phyloP scores from a whole-genome alignment of 345 rosid species.

The Lepidium sativum region DNA sequence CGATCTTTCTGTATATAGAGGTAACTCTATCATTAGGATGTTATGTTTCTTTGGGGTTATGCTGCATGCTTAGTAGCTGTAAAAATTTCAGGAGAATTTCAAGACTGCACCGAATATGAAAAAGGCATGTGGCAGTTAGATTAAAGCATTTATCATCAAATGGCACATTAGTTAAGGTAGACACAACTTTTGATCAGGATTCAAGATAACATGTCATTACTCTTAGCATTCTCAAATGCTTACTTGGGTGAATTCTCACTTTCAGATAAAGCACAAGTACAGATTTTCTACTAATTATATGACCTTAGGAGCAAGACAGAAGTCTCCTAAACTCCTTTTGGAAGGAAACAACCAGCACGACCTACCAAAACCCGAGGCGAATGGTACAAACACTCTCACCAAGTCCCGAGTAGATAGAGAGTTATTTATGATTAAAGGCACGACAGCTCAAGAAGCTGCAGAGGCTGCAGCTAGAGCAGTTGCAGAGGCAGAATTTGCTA shows the following conservation, averaged over 20 bases:
- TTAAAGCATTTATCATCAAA: slow-evolving; percentile 63
- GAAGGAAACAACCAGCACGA: slow-evolving; percentile 52
- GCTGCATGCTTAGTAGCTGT: slow-evolving; percentile 7
- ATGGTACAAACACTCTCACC: slow-evolving; percentile 34
- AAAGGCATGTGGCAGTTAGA: slow-evolving; percentile 67
- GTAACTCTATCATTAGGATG: slow-evolving; percentile 26
- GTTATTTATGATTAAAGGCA: slow-evolving; percentile 54
- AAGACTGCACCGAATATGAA: slow-evolving; percentile 57
- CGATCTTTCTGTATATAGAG: slow-evolving; percentile 75
- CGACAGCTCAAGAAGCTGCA: slow-evolving; percentile 89
- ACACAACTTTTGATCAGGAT: neutral
- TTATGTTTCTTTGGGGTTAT: neutral
- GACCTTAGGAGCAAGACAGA: slow-evolving; percentile 38
- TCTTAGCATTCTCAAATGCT: slow-evolving; percentile 8
- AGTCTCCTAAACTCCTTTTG: slow-evolving; percentile 31
- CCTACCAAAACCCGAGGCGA: slow-evolving; percentile 38
- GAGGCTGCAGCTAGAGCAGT: slow-evolving; percentile 91
- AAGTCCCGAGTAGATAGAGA: slow-evolving; percentile 53
- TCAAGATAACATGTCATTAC: neutral
- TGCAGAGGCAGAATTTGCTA: slow-evolving; percentile 92
- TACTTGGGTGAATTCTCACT: neutral
- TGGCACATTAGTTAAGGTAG: slow-evolving; percentile 82
- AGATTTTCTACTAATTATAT: slow-evolving; percentile 37
- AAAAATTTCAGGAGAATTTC: slow-evolving; percentile 61
- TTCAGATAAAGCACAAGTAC: slow-evolving; percentile 81